phyloP scores from a whole-genome alignment of 345 rosid species.

The Nasturtium officinale region DNA sequence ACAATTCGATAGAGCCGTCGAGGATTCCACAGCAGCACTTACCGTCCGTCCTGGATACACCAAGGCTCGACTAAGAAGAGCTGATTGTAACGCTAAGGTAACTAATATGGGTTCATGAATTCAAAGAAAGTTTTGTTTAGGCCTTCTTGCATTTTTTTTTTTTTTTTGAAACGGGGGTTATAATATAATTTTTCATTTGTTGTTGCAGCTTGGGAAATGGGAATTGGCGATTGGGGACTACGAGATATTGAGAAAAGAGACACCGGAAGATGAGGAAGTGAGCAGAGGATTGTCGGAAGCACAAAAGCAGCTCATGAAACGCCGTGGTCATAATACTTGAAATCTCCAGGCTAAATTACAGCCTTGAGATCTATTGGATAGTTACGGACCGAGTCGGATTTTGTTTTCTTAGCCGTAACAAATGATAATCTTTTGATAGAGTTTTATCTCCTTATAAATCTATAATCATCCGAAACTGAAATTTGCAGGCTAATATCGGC shows the following conservation, averaged over 20 bases:
- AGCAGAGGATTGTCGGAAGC: conserved; percentile 54
- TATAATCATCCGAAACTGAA: conserved; percentile 6
- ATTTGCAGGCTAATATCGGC: neutral
- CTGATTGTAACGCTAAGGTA: conserved; percentile 81
- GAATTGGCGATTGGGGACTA: conserved; percentile 70
- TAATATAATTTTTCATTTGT: neutral
- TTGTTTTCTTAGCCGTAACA: too few species aligned
- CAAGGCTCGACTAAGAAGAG: conserved; percentile 90
- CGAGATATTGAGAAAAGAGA: conserved; percentile 58
- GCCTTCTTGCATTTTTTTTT: neutral
- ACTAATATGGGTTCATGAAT: neutral
- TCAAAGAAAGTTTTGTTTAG: neutral
- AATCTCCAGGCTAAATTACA: conserved; percentile 3
- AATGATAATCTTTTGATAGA: too few species aligned
- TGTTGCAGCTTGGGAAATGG: conserved; percentile 66
- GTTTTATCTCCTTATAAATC: neutral
- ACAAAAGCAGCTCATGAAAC: conserved; percentile 48
- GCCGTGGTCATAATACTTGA: conserved; percentile 39
- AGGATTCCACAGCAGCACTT: conserved; percentile 74
- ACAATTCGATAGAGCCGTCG: conserved; percentile 66
- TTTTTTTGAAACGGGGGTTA: neutral
- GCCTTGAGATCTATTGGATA: neutral
- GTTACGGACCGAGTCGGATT: neutral
- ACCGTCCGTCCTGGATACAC: conserved; percentile 60
- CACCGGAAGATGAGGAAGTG: conserved; percentile 73